These are phyloP conservation scores for Cymbidium sinense DNA, from an alignment of 106 monocot genomes.

Conservation along the genomic window DNA sequence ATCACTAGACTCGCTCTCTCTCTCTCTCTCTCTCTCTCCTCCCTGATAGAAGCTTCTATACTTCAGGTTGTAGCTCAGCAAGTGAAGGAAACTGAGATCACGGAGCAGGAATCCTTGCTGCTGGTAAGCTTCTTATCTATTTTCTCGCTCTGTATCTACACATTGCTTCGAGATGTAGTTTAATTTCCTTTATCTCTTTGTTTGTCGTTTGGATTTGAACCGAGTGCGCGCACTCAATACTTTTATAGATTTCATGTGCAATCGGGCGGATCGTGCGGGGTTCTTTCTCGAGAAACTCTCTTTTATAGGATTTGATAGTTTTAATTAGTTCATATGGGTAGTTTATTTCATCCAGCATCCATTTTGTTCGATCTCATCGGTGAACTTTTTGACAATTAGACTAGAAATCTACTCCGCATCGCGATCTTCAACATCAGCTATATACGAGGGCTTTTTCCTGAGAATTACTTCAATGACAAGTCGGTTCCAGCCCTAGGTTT, in stretches of 20 bases:
- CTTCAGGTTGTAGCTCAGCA: conserved; percentile 70
- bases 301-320: neutral
- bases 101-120: conserved; percentile 93
- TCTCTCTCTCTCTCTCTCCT: conserved; percentile 4
- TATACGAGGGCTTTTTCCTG: conserved; percentile 92
- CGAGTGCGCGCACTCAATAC: neutral
- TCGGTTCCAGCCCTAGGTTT: conserved; percentile 92
- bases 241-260: neutral
- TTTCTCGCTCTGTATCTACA: neutral
- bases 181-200: neutral
- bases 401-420: conserved; percentile 91
- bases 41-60: neutral
- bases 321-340: neutral
- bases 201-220: neutral
- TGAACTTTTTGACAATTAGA: conserved; percentile 31
- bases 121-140: conserved; percentile 36
- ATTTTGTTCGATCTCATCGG: neutral
- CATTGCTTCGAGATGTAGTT: neutral
- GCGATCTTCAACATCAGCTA: conserved; percentile 99
- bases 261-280: neutral
- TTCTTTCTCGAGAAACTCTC: neutral
- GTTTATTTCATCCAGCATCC: no score
- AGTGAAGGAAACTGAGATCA: conserved; percentile 77
- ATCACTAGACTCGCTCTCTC: neutral
- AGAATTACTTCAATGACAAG: conserved; percentile 96